A percentile compares a stretch with the other conserved stretches of the same genome.
These are phyloP conservation scores for Boechera retrofracta DNA, from an alignment of 345 rosid genomes.

Conservation along the genomic window DNA sequence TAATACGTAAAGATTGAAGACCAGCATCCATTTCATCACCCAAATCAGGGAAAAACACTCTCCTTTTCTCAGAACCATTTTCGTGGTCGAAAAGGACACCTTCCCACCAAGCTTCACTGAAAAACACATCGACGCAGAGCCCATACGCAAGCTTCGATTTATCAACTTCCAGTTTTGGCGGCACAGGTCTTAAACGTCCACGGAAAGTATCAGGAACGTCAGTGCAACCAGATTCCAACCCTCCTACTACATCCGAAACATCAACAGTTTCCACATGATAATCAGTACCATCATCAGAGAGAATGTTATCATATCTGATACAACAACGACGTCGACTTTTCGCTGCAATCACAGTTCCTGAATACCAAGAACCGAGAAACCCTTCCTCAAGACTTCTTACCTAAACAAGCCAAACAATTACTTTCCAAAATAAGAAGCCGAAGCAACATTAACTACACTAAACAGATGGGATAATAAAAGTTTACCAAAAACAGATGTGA, in stretches of 20 bases:
- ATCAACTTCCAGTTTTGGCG: conserved; percentile 50
- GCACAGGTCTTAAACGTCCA: conserved; percentile 65
- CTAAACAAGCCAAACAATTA: conserved; percentile 45
- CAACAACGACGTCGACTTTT: conserved; percentile 18
- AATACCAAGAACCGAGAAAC: conserved; percentile 80
- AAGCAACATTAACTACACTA: not conserved
- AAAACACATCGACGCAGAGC: conserved; percentile 64
- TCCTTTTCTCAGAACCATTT: conserved; percentile 55
- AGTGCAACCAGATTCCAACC: conserved; percentile 22
- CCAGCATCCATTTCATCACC: conserved; percentile 65
- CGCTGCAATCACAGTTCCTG: conserved; percentile 52
- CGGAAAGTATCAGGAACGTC: conserved; percentile 35
- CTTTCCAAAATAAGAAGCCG: not conserved
- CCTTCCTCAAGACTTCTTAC: conserved; percentile 80
- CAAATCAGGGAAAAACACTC: conserved; percentile 78
- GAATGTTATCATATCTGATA: conserved; percentile 62
- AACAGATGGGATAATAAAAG: not conserved
- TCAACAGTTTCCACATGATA: conserved; percentile 48
- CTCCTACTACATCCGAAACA: conserved; percentile 53
- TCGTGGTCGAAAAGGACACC: conserved; percentile 75
- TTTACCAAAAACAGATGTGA: not conserved
- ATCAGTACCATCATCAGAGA: conserved; percentile 51
- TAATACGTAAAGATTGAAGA: conserved; percentile 55
- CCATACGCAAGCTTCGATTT: conserved; percentile 54
- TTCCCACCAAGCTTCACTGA: conserved; percentile 84